Evolutionary conservation across 768 basidiomycete genomes (phyloP).

Genomic region (Psilocybe cubensis): DNA sequence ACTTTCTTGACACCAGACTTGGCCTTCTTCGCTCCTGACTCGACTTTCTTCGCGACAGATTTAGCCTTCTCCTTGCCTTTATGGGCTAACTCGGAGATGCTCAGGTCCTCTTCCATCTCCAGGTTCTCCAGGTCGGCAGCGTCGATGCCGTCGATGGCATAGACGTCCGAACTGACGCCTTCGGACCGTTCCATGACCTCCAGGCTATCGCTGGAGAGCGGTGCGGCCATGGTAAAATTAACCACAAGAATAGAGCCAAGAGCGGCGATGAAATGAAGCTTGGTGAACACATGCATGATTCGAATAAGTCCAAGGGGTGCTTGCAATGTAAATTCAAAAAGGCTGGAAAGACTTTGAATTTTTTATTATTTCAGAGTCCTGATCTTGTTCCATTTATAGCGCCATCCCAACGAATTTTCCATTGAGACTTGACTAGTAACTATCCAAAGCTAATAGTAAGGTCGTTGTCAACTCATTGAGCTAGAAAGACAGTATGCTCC

Average conservation of each 20-base stretch:
- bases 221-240: background rate
- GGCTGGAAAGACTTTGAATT: background rate
- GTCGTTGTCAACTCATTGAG: no score
- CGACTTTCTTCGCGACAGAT: background rate
- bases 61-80: background rate
- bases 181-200: background rate
- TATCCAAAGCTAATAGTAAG: no score
- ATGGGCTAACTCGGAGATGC: background rate
- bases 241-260: background rate
- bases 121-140: background rate
- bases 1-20: background rate
- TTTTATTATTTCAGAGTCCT: no score
- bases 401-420: no score
- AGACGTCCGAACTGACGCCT: background rate
- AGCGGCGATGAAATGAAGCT: background rate
- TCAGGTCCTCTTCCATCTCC: background rate
- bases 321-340: background rate
- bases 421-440: no score
- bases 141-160: background rate
- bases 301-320: background rate
- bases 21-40: background rate
- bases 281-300: background rate
- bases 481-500: no score
- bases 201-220: background rate
- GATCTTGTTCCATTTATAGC: no score